These are phyloP conservation scores for Zalaria obscura DNA, from an alignment of 2,329 filamentous ascomycete species.

Conservation along the genomic window DNA sequence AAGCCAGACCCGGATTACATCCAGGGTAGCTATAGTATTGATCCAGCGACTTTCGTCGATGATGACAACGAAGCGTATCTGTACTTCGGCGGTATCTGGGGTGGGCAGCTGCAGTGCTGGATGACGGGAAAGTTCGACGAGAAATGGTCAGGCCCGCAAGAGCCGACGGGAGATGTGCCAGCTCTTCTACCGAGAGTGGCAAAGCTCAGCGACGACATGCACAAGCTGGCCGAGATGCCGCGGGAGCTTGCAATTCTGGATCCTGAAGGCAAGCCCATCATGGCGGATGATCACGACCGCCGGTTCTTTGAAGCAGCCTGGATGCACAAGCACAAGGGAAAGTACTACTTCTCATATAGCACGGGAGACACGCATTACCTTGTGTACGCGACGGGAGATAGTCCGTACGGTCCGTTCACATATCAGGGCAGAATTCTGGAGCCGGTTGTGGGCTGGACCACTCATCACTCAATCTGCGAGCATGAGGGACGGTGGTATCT, in stretches of 20 bases:
- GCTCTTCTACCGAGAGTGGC: constrained; percentile 57
- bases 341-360: constrained; percentile 66
- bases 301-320: constrained; percentile 73
- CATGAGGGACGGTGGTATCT: constrained; percentile 58
- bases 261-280: constrained; percentile 44
- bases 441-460: constrained; percentile 69
- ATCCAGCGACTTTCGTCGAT: constrained; percentile 64
- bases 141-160: constrained; percentile 40
- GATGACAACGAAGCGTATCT: constrained; percentile 49
- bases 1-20: constrained; percentile 50
- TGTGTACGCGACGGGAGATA: constrained; percentile 51
- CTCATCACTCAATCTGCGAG: constrained; percentile 66
- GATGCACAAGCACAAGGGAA: constrained; percentile 58
- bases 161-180: constrained; percentile 42
- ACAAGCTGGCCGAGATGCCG: constrained; percentile 39
- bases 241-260: constrained; percentile 51
- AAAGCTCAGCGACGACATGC: constrained; percentile 51
- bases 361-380: constrained; percentile 67
- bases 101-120: constrained; percentile 70
- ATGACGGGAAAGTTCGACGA: constrained; percentile 44
- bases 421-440: constrained; percentile 59
- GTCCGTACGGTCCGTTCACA: constrained; percentile 56
- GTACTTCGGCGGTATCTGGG: constrained; percentile 72
- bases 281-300: constrained; percentile 54
- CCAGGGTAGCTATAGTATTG: constrained; percentile 58